Evolutionary conservation across 106 monocot genomes (phyloP).

Genomic region (Platanthera guangdongensis): DNA sequence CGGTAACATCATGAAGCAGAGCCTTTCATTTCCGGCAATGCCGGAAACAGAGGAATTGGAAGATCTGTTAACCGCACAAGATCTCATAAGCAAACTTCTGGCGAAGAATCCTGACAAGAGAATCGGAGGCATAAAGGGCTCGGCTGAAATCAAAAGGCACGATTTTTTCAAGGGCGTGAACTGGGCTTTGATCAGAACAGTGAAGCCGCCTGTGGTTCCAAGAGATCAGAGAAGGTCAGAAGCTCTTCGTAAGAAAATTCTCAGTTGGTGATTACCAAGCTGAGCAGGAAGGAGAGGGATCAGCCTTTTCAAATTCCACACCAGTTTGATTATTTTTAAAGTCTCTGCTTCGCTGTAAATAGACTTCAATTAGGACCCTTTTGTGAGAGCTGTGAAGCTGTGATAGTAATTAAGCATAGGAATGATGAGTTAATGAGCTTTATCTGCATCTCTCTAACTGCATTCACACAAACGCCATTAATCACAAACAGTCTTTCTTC

Average conservation of each 20-base stretch:
- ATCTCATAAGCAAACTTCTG: conserved; percentile 60
- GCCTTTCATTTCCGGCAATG: conserved; percentile 42
- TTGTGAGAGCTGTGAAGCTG: too few relatives aligned
- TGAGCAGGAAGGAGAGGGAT: conserved; percentile 26
- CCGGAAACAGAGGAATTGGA: conserved; percentile 25
- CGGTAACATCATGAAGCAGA: conserved; percentile 69
- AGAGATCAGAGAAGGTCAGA: conserved; percentile 18
- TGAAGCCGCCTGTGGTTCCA: conserved; percentile 65
- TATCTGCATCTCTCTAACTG: too few relatives aligned
- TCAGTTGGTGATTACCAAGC: conserved; percentile 6
- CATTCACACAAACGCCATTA: too few relatives aligned
- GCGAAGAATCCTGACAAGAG: conserved; percentile 84
- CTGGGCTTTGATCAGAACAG: conserved; percentile 82
- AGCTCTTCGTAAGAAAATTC: not conserved
- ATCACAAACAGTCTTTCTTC: too few relatives aligned
- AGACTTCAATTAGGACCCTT: not conserved
- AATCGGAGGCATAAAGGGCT: conserved; percentile 61
- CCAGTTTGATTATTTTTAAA: conserved; percentile 51
- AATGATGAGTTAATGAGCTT: too few relatives aligned
- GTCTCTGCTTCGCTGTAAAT: not conserved
- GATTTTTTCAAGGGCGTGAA: conserved; percentile 79
- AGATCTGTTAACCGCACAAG: conserved; percentile 44
- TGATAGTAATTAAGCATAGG: too few relatives aligned
- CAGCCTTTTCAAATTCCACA: conserved; percentile 21
- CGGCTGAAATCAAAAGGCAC: conserved; percentile 78